Conservation (phyloP, 768 basidiomycete genomes). For the Suillus fuscotomentosus region DNA sequence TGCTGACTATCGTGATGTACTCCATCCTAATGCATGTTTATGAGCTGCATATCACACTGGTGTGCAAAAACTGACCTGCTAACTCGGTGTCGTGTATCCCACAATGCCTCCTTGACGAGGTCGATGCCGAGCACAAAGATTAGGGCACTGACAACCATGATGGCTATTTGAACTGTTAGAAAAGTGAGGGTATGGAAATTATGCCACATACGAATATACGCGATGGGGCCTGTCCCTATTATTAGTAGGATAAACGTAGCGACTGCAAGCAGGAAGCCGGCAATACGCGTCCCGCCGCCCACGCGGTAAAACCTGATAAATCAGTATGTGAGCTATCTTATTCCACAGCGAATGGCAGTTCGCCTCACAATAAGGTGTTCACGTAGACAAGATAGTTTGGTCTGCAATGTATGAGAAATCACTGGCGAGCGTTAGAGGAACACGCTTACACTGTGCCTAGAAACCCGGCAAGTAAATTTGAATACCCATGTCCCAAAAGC, state of each 20-base stretch:
- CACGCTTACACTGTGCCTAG: conserved; percentile 73
- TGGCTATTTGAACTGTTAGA: conserved; percentile 46
- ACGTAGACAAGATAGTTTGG: conserved; percentile 90
- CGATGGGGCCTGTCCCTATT: conserved; percentile 86
- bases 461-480: conserved; percentile 80
- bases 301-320: conserved; percentile 80
- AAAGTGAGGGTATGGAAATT: neutral
- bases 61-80: conserved; percentile 51
- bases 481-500: conserved; percentile 89
- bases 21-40: conserved; percentile 48
- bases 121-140: conserved; percentile 96
- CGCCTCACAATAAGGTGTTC: conserved; percentile 69
- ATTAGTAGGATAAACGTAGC: conserved; percentile 72
- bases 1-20: conserved; percentile 81
- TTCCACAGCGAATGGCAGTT: conserved; percentile 7
- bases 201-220: conserved; percentile 75
- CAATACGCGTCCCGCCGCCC: conserved; percentile 80
- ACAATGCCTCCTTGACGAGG: conserved; percentile 91
- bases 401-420: conserved; percentile 31
- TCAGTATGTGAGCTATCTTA: neutral
- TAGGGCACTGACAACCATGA: conserved; percentile 87
- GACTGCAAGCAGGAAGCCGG: conserved; percentile 82
- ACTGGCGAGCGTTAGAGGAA: neutral
- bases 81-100: conserved; percentile 91
- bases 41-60: conserved; percentile 9